Evolutionary conservation across 352 stramenopile genomes (phyloP).

Genomic region (Aphanomyces astaci): DNA sequence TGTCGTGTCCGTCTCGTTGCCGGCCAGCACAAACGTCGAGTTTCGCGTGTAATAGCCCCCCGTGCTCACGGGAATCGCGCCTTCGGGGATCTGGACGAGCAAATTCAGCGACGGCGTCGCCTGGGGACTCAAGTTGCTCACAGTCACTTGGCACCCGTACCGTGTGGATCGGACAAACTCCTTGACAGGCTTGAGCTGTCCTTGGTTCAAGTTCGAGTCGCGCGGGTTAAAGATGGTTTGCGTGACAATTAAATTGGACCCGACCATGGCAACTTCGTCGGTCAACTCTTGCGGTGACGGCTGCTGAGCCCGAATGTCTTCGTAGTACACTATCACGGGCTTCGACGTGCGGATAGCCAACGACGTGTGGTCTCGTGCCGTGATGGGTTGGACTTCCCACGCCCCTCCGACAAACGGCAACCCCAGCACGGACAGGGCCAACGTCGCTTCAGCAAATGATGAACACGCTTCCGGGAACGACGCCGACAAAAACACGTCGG

Average conservation of each 20-base stretch:
- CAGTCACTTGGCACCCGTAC: constrained; percentile 43
- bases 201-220: constrained; percentile 20
- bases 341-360: constrained; percentile 4
- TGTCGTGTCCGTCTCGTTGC: constrained; percentile 38
- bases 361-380: background rate
- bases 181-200: constrained; percentile 21
- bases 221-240: constrained; percentile 35
- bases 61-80: constrained; percentile 36
- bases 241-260: constrained; percentile 38
- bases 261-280: constrained; percentile 26
- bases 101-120: constrained; percentile 34
- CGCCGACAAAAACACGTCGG: constrained; percentile 39
- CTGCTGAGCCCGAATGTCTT: constrained; percentile 36
- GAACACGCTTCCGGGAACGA: constrained; percentile 44
- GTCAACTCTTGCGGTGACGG: constrained; percentile 20
- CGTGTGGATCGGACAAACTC: constrained; percentile 46
- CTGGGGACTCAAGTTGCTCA: constrained; percentile 46
- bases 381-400: background rate
- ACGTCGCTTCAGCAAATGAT: constrained; percentile 41
- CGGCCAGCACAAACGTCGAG: constrained; percentile 29
- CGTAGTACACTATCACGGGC: constrained; percentile 43
- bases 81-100: constrained; percentile 59
- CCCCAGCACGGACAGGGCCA: constrained; percentile 48
- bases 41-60: constrained; percentile 46
- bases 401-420: constrained; percentile 26